These are phyloP conservation scores for Hirschfeldia incana DNA, from an alignment of 345 rosid species.

Conservation along the genomic window DNA sequence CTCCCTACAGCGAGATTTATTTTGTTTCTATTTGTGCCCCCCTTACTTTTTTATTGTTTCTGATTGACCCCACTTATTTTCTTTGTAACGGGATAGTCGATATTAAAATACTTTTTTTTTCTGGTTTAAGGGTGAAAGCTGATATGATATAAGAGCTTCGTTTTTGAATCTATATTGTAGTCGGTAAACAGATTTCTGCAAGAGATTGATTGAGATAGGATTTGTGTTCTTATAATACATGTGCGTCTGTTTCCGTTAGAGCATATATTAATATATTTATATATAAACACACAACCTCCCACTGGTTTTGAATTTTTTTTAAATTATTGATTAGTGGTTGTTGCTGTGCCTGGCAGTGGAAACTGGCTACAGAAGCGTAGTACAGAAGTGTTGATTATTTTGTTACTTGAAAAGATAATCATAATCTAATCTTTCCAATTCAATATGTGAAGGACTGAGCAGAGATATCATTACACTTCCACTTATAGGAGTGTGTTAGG, in stretches of 20 bases:
- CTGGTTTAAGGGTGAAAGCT: background rate
- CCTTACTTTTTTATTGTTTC: conserved; percentile 8
- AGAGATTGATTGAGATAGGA: conserved; percentile 3
- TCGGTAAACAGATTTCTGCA: conserved; percentile 38
- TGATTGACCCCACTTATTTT: conserved; percentile 33
- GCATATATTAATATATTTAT: background rate
- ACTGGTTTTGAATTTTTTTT: background rate
- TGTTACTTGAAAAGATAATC: background rate
- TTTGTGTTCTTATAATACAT: conserved; percentile 23
- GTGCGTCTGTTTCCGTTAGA: conserved; percentile 41
- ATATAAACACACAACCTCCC: background rate
- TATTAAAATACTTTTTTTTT: background rate
- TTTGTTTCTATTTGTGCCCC: conserved; percentile 37
- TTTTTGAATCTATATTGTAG: conserved; percentile 23
- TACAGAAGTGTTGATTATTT: background rate
- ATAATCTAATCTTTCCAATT: background rate
- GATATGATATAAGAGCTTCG: conserved; percentile 14
- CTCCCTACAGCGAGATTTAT: conserved; percentile 13
- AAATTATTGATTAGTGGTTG: conserved; percentile 10
- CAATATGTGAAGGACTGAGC: background rate
- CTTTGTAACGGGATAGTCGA: conserved; percentile 20
- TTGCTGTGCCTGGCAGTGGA: conserved; percentile 7
- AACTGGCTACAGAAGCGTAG: conserved; percentile 10
- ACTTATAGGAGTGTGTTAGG: background rate
- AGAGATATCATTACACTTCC: background rate